Evolutionary conservation across 1,139 yeast species (phyloP), one percentile per base, ranked within the genome.

Genomic region (Scheffersomyces cryptocercus): DNA sequence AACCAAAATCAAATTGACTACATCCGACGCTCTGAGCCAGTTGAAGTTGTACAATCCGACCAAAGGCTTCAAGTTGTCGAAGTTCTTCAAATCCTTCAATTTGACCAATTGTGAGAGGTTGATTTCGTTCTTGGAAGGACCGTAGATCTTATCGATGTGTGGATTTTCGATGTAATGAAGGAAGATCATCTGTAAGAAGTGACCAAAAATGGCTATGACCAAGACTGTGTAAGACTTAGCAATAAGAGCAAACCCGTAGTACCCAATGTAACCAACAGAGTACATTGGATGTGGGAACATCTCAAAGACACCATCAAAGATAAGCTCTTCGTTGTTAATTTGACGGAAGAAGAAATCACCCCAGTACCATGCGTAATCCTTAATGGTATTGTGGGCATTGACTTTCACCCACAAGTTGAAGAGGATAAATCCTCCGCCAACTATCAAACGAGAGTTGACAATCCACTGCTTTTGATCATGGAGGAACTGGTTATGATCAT

Each of bases 361-460:
- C 96, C 96, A 88, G 65, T 88, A 88, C 96, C 96, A 88, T 10
- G 96, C 96, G 60, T 84, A 89, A 63, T 88, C 96, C 61, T 88
- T 88, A 44, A 88, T 91, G 20, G 89, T 91, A 53, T 90, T 79
- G 62, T 88, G 96, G 32, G 96, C 96, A 64, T 88, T 93, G 12
- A 88, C 70, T 61, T 88, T 88, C 40, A 88, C 96, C 95, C 95
- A 88, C 36, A 85, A 72, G 59, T 88, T 88, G 70, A 88, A 88
- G 38, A 84, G 53, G 46, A 87, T 79, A 53, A 88, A 73, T 6
- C 63, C 44, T 0, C 65, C 46, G 10, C 88, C 87, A 26, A 70
- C 51, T 3, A 63, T 36, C 29, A 77, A 53, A 53, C 84, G 66
- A 2, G 68, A 46, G 43, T 55, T 59, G 29, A 72, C 65, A 38